These are phyloP conservation scores for Pisolithus tinctorius DNA, from an alignment of 768 basidiomycete genomes.

Conservation along the genomic window DNA sequence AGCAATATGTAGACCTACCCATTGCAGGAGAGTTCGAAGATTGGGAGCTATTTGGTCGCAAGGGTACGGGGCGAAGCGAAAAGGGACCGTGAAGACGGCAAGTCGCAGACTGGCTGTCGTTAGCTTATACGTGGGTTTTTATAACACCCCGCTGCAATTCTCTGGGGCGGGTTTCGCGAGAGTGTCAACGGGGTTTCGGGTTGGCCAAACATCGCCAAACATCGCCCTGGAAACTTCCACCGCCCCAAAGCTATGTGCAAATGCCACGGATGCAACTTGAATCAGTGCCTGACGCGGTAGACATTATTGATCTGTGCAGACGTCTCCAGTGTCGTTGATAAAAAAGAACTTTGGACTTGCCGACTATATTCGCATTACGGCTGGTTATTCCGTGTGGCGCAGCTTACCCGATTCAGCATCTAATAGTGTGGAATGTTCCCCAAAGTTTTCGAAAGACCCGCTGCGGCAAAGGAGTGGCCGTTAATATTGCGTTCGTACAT, in stretches of 20 bases:
- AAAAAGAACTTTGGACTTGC: too few species aligned
- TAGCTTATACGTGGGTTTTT: slow-evolving; percentile 17
- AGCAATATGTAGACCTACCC: slow-evolving; percentile 27
- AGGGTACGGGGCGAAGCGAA: slow-evolving; percentile 1
- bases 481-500: neutral
- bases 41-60: slow-evolving; percentile 7
- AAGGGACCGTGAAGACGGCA: slow-evolving; percentile 22
- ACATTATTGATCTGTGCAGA: too few species aligned
- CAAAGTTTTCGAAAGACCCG: neutral
- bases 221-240: neutral
- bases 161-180: slow-evolving; percentile 17
- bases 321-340: too few species aligned
- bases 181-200: slow-evolving; percentile 20
- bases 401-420: too few species aligned
- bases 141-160: slow-evolving; percentile 15
- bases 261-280: neutral
- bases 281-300: too few species aligned
- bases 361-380: too few species aligned
- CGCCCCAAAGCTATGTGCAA: neutral
- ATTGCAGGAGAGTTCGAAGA: slow-evolving; percentile 17
- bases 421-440: neutral
- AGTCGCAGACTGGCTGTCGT: slow-evolving; percentile 25
- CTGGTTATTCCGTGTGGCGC: too few species aligned
- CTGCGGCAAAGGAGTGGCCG: neutral
- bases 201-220: slow-evolving; percentile 19